Percentiles rank a stretch among this genome's conserved stretches.
Conservation (phyloP, 306 rosid genomes). For the Quercus bicolor region DNA sequence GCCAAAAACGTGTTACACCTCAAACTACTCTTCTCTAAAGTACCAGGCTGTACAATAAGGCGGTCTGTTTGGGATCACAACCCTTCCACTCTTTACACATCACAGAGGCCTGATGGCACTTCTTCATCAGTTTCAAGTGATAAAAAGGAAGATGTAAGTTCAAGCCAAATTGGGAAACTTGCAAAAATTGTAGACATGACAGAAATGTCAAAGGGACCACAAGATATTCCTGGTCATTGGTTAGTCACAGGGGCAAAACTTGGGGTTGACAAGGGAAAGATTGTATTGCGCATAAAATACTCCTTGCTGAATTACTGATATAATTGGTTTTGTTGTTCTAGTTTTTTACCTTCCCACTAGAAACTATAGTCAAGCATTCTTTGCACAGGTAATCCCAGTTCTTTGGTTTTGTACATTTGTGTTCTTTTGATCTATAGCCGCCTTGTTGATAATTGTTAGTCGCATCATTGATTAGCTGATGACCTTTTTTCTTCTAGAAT, state of each 20-base stretch:
- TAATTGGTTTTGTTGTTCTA: conserved; percentile 4
- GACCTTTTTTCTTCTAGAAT: conserved; percentile 22
- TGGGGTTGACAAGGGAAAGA: conserved; percentile 93
- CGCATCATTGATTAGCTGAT: conserved; percentile 35
- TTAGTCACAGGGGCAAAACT: conserved; percentile 98
- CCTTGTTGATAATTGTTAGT: conserved; percentile 24
- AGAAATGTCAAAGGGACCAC: conserved; percentile 96
- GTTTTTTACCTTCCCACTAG: conserved; percentile 33
- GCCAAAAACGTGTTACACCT: conserved; percentile 89
- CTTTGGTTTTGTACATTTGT: conserved; percentile 45
- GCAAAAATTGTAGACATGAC: conserved; percentile 83
- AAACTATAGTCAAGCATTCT: conserved; percentile 74
- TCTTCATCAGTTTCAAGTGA: conserved; percentile 60
- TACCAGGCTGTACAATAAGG: conserved; percentile 93
- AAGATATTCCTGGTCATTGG: conserved; percentile 99
- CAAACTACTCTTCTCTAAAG: conserved; percentile 89
- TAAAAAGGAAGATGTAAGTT: conserved; percentile 57
- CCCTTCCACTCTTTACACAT: conserved; percentile 46
- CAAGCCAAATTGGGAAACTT: conserved; percentile 60
- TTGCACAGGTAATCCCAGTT: conserved; percentile 72
- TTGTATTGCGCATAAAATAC: conserved; percentile 79
- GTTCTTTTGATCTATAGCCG: conserved; percentile 27
- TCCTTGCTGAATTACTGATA: conserved; percentile 86
- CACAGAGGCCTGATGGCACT: conserved; percentile 58
- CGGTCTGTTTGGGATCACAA: conserved; percentile 98